Conservation (phyloP, 257 asterid genomes). For the Salvia rosmarinus region DNA sequence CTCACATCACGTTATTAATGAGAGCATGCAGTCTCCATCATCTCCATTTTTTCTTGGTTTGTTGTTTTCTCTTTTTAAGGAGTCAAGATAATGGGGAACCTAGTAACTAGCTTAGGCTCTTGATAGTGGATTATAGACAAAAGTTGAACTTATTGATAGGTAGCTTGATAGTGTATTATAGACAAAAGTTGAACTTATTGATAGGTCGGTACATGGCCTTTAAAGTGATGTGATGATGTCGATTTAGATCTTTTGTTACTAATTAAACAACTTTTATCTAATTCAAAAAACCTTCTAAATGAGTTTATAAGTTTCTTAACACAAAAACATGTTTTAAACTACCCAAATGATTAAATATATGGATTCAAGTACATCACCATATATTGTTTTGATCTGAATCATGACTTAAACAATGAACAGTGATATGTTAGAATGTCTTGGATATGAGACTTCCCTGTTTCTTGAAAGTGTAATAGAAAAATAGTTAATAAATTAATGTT, state of each 20-base stretch:
- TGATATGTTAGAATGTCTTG: no score
- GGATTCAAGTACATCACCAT: no score
- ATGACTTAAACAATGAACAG: no score
- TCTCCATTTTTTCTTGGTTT: not conserved
- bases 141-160: not conserved
- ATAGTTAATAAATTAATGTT: no score
- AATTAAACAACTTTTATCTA: not conserved
- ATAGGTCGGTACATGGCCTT: not conserved
- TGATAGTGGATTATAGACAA: slow-evolving; percentile 5
- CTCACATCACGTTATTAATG: slow-evolving; percentile 41
- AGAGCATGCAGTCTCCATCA: slow-evolving; percentile 28
- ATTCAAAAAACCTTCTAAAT: not conserved
- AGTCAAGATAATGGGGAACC: slow-evolving; percentile 13
- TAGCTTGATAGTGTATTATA: slow-evolving; percentile 10
- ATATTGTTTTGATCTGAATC: no score
- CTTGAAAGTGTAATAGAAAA: no score
- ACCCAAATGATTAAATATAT: no score
- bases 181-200: not conserved
- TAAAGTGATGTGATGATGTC: not conserved
- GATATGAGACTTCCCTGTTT: no score
- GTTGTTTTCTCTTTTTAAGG: not conserved
- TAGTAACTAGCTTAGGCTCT: slow-evolving; percentile 9
- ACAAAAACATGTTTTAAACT: no score
- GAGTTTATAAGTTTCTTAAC: not conserved
- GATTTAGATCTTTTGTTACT: not conserved